Percentiles rank a stretch among this genome's conserved stretches.
These are phyloP conservation scores for Diaporthe batatas DNA, from an alignment of 2,329 filamentous ascomycete genomes.

Conservation along the genomic window DNA sequence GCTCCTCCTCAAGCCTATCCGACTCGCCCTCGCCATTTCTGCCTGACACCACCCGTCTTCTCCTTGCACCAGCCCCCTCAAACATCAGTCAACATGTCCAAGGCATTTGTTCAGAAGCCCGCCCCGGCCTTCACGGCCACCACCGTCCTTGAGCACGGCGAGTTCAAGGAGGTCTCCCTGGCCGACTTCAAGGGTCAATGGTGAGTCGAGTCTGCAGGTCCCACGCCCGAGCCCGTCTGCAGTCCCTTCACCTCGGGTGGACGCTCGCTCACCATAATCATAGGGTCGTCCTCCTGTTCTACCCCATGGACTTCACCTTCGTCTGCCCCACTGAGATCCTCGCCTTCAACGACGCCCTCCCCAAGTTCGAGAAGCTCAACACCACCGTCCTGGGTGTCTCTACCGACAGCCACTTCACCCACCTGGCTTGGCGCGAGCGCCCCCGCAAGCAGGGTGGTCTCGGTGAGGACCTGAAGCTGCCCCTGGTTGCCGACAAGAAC, in stretches of 20 bases:
- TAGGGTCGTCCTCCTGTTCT: slow-evolving; percentile 75
- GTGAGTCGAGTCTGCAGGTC: slow-evolving; percentile 47
- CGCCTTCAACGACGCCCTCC: slow-evolving; percentile 72
- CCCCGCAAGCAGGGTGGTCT: slow-evolving; percentile 73
- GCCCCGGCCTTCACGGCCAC: slow-evolving; percentile 64
- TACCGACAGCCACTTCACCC: slow-evolving; percentile 71
- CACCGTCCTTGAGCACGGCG: slow-evolving; percentile 62
- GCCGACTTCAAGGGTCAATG: slow-evolving; percentile 62
- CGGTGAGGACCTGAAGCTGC: slow-evolving; percentile 70
- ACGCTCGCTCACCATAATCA: slow-evolving; percentile 31
- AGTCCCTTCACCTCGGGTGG: background rate
- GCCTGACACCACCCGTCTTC: background rate
- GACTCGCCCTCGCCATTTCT: background rate
- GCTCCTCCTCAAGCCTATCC: no score
- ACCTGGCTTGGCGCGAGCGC: slow-evolving; percentile 70
- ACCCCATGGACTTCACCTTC: slow-evolving; percentile 77
- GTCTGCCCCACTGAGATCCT: slow-evolving; percentile 77
- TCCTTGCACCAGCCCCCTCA: background rate
- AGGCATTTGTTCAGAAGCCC: slow-evolving; percentile 61
- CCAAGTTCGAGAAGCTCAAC: slow-evolving; percentile 70
- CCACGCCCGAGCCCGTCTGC: slow-evolving; percentile 1
- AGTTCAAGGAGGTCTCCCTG: slow-evolving; percentile 62
- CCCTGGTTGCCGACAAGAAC: slow-evolving; percentile 73
- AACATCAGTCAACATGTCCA: slow-evolving; percentile 53
- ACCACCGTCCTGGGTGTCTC: slow-evolving; percentile 71